Percentiles rank a stretch among this genome's conserved stretches.
phyloP scores from a whole-genome alignment of 2,329 filamentous ascomycete species.

The Talaromyces islandicus region DNA sequence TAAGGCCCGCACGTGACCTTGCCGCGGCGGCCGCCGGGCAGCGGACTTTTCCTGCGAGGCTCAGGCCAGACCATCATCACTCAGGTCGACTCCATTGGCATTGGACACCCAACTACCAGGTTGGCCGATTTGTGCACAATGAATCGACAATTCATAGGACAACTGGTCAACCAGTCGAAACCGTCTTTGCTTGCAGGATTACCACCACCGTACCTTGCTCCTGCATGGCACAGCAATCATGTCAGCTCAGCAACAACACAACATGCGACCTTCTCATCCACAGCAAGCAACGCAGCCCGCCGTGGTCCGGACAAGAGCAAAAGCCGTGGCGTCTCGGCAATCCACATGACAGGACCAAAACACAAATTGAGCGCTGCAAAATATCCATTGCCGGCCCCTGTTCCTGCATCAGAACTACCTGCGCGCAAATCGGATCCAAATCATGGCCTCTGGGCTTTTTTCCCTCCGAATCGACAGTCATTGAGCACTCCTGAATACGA shows the following conservation, averaged over 20 bases:
- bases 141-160: slow-evolving; percentile 30
- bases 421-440: slow-evolving; percentile 55
- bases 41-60: not conserved
- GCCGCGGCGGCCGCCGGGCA: not conserved
- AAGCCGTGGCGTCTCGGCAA: slow-evolving; percentile 72
- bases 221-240: slow-evolving; percentile 32
- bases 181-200: slow-evolving; percentile 29
- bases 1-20: not conserved
- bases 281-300: slow-evolving; percentile 41
- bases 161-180: slow-evolving; percentile 28
- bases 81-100: not conserved
- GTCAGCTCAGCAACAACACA: slow-evolving; percentile 24
- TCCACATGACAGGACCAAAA: slow-evolving; percentile 69
- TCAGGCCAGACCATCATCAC: not conserved
- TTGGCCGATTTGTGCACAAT: slow-evolving; percentile 17
- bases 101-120: not conserved
- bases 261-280: slow-evolving; percentile 47
- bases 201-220: slow-evolving; percentile 41
- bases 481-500: slow-evolving; percentile 68
- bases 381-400: slow-evolving; percentile 67
- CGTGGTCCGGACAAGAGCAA: slow-evolving; percentile 68
- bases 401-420: slow-evolving; percentile 48
- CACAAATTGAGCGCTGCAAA: slow-evolving; percentile 69
- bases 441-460: slow-evolving; percentile 92
- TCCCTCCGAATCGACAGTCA: slow-evolving; percentile 63